Base-by-base conservation (phyloP, 2,329 filamentous ascomycete species). In the Harringtonia lauricola region DNA sequence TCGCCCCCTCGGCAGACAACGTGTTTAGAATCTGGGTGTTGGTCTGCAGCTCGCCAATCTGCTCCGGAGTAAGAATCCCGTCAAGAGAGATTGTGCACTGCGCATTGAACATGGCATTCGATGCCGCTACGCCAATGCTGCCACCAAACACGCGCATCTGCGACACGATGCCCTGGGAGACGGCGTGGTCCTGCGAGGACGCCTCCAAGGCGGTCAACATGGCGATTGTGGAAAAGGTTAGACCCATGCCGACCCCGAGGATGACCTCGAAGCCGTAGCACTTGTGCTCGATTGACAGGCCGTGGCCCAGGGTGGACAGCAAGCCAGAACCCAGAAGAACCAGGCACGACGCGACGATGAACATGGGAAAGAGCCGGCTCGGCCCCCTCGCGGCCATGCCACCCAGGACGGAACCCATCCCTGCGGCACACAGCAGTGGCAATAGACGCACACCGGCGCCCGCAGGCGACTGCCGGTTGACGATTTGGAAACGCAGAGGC, bases 71-170 rank as follows among this genome's bases (percentile, higher is more conserved):
- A 6, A 33, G 13, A 33, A 33, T 33, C 14, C 31, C 31, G 5
- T 15, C 13, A 17, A 33, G 31, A 8, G 7, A 15, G 13, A 33
- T 15, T 7, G 17, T 6, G 17, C 31, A 15, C 31, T 33, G 31
- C 31, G 31, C 31, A 33, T 15, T 33, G 31, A 33, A 33, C 31
- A 33, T 13, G 31, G 31, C 31, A 33, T 33, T 33, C 8, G 36
- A 37, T 9, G 51, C 44, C 19, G 55, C 53, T 4, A 57, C 51
- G 31, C 55, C 55, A 33, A 57, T 48, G 37, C 51, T 54, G 31
- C 55, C 54, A 43, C 55, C 55, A 39, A 57, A 53, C 12, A 54
- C 49, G 19, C 54, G 52, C 35, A 56, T 44, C 40, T 53, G 51
- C 15, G 51, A 50, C 15, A 52, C 37, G 22, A 53, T 46, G 34